A percentile compares a stretch with the other conserved stretches of the same genome.
These are phyloP conservation scores for Fusarium sp. DNA, from an alignment of 2,329 filamentous ascomycete genomes.

Conservation along the genomic window DNA sequence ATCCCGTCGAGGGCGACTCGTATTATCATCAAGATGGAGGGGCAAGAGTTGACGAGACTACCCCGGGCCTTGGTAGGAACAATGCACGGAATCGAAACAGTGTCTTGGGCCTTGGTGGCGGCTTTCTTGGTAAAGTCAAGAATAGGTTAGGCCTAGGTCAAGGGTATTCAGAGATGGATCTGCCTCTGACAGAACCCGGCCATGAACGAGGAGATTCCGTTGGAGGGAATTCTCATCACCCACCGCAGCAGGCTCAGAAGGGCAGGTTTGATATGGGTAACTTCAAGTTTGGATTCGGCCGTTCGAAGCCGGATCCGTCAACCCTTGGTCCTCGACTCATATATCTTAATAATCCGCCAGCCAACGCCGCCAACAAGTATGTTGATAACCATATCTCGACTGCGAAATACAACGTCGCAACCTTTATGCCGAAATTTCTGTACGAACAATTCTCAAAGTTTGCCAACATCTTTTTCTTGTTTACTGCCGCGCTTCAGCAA, in stretches of 20 bases:
- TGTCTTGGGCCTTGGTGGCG: slow-evolving; percentile 86
- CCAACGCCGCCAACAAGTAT: slow-evolving; percentile 90
- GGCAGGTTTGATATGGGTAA: slow-evolving; percentile 72
- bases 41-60: slow-evolving; percentile 67
- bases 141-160: slow-evolving; percentile 89
- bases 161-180: slow-evolving; percentile 97
- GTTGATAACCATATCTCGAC: slow-evolving; percentile 98
- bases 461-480: slow-evolving; percentile 99
- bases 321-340: slow-evolving; percentile 93
- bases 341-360: slow-evolving; percentile 94
- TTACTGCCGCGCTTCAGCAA: slow-evolving; percentile 93
- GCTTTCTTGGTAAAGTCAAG: slow-evolving; percentile 87
- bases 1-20: slow-evolving; percentile 80
- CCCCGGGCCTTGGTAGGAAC: slow-evolving; percentile 51
- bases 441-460: slow-evolving; percentile 99
- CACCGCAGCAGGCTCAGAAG: slow-evolving; percentile 51
- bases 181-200: slow-evolving; percentile 85
- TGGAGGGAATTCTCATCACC: slow-evolving; percentile 58
- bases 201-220: slow-evolving; percentile 52
- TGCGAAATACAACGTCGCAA: slow-evolving; percentile 94
- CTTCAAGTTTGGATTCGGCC: slow-evolving; percentile 93
- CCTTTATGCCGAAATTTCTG: slow-evolving; percentile 95
- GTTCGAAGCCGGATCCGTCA: slow-evolving; percentile 86
- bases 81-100: slow-evolving; percentile 86
- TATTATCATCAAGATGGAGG: slow-evolving; percentile 87